phyloP scores from a whole-genome alignment of 768 basidiomycete genomes.

The Clathrus columnatus region DNA sequence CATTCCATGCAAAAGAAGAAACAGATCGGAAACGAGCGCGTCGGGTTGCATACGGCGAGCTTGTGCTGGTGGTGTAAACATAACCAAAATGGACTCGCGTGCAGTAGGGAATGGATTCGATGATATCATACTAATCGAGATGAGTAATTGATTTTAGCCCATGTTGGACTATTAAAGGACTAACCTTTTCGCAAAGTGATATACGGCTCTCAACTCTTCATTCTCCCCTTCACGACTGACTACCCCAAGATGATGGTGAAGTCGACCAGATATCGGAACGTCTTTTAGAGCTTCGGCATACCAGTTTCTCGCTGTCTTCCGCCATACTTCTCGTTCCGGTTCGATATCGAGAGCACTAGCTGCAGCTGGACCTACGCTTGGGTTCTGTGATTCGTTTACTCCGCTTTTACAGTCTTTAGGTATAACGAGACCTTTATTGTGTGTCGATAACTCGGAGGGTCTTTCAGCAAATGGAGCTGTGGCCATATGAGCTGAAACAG shows the following conservation, averaged over 20 bases:
- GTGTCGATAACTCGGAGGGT: slow-evolving; percentile 13
- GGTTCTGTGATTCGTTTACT: slow-evolving; percentile 57
- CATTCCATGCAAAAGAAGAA: slow-evolving; percentile 93
- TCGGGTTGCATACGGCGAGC: slow-evolving; percentile 69
- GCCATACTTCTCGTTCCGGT: slow-evolving; percentile 88
- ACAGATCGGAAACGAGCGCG: slow-evolving; percentile 64
- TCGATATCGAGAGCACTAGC: slow-evolving; percentile 77
- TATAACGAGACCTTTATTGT: slow-evolving; percentile 14
- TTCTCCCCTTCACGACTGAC: slow-evolving; percentile 75
- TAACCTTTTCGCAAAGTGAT: slow-evolving; percentile 93
- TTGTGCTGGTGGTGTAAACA: slow-evolving; percentile 79
- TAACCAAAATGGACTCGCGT: slow-evolving; percentile 77
- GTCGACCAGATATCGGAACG: slow-evolving; percentile 86
- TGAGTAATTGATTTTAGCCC: slow-evolving; percentile 4
- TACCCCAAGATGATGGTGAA: slow-evolving; percentile 90
- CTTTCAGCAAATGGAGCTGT: slow-evolving; percentile 31
- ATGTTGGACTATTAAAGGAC: slow-evolving; percentile 19
- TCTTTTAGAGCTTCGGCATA: slow-evolving; percentile 80
- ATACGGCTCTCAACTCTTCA: slow-evolving; percentile 77
- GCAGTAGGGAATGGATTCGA: slow-evolving; percentile 81
- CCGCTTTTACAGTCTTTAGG: slow-evolving; percentile 39
- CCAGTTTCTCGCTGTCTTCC: slow-evolving; percentile 85
- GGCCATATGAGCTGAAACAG: slow-evolving; percentile 77
- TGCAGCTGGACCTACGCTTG: slow-evolving; percentile 80
- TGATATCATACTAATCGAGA: slow-evolving; percentile 66